phyloP scores from a whole-genome alignment of 1,284 basidiomycete genomes.

The Ganoderma lingzhi region DNA sequence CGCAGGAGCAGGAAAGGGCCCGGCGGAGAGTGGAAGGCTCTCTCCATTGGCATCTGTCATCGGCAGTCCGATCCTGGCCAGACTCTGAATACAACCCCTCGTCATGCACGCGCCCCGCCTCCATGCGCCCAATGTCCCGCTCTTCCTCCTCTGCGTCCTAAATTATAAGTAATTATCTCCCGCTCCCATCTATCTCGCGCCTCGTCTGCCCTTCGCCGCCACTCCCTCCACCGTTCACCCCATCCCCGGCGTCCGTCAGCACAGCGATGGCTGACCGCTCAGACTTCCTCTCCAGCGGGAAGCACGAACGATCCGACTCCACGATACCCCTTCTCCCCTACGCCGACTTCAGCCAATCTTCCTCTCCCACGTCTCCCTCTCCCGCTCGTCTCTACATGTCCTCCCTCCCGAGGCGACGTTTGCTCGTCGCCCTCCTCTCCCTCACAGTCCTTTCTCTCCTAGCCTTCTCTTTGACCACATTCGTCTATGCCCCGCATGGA shows the following conservation, averaged over 20 bases:
- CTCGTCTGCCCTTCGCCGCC: neutral
- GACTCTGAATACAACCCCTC: neutral
- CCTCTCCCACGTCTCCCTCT: conserved; percentile 26
- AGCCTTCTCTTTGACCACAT: conserved; percentile 35
- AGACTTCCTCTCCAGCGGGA: conserved; percentile 15
- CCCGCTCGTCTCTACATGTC: conserved; percentile 21
- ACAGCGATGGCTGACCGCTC: conserved; percentile 16
- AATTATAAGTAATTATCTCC: neutral
- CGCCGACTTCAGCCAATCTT: conserved; percentile 29
- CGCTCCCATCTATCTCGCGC: neutral
- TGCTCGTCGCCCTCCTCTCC: conserved; percentile 38
- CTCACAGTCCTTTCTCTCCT: conserved; percentile 46
- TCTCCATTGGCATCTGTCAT: conserved; percentile 5
- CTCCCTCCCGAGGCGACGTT: conserved; percentile 34
- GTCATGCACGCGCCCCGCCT: neutral
- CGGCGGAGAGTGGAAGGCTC: neutral
- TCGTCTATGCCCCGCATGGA: conserved; percentile 8
- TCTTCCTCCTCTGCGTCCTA: conserved; percentile 10
- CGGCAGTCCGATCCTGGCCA: neutral
- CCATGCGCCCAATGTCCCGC: conserved; percentile 13
- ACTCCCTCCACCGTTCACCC: neutral
- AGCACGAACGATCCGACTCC: conserved; percentile 38
- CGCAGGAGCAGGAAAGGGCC: neutral
- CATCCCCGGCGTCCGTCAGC: neutral
- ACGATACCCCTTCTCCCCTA: conserved; percentile 39